phyloP scores from a whole-genome alignment of 768 basidiomycete species.

The Sutorius australiensis region DNA sequence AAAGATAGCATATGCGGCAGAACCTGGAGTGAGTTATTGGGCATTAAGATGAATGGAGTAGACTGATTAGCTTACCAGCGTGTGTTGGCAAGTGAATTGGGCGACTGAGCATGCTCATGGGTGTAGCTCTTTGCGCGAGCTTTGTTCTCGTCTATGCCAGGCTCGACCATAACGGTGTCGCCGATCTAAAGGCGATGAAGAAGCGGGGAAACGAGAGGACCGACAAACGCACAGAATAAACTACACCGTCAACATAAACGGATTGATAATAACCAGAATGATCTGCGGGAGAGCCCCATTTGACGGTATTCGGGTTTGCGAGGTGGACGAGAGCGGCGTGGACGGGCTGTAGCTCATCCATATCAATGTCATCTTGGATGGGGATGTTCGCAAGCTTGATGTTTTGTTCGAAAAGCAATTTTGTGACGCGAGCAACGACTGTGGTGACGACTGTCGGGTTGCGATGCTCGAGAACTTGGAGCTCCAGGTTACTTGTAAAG shows the following conservation, averaged over 20 bases:
- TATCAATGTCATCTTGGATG: conserved; percentile 27
- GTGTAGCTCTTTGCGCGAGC: conserved; percentile 39
- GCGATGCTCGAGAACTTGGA: conserved; percentile 35
- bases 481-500: conserved; percentile 20
- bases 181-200: conserved; percentile 44
- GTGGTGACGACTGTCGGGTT: conserved; percentile 43
- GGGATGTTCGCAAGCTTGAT: conserved; percentile 37
- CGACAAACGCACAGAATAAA: conserved; percentile 46
- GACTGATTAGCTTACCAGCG: conserved; percentile 49
- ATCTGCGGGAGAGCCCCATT: conserved; percentile 31
- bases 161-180: conserved; percentile 60
- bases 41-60: background rate
- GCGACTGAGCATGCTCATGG: conserved; percentile 41
- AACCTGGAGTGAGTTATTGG: conserved; percentile 48
- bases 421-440: conserved; percentile 42
- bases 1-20: conserved; percentile 62
- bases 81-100: conserved; percentile 53
- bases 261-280: conserved; percentile 38
- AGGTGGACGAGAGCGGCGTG: conserved; percentile 21
- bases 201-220: background rate
- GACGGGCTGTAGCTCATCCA: conserved; percentile 10
- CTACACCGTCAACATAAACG: conserved; percentile 53
- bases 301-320: conserved; percentile 32
- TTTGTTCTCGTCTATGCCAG: conserved; percentile 47
- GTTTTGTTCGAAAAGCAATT: conserved; percentile 44